Percentiles rank a stretch among this genome's conserved stretches.
These are phyloP conservation scores for Nothophaeocryptopus gaeumannii DNA, from an alignment of 2,329 filamentous ascomycete species.

Conservation along the genomic window DNA sequence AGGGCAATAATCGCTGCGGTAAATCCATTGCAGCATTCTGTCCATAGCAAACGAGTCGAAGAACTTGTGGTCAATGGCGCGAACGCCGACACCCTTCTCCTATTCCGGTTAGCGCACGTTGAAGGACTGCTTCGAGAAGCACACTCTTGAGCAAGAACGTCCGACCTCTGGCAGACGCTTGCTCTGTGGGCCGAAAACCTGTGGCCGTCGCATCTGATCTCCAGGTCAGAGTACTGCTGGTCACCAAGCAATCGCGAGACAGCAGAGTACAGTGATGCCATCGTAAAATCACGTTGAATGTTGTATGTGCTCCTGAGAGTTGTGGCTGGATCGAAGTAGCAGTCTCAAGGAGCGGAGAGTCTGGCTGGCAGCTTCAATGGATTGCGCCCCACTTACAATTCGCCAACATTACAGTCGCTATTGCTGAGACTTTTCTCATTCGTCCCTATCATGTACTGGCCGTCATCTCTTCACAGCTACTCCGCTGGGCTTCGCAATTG, in stretches of 20 bases:
- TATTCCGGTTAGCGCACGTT: too few species aligned
- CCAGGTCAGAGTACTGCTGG: constrained; percentile 18
- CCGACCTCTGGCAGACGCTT: constrained; percentile 17
- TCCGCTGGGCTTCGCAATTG: neutral
- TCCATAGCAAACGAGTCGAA: constrained; percentile 16
- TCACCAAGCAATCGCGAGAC: too few species aligned
- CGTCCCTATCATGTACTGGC: neutral
- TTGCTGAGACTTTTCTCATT: neutral
- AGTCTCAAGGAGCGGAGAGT: too few species aligned
- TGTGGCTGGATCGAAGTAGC: too few species aligned
- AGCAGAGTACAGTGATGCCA: too few species aligned
- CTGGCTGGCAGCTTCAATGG: too few species aligned
- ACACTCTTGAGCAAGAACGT: constrained; percentile 10
- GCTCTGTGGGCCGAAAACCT: constrained; percentile 14
- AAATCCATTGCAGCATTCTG: constrained; percentile 20
- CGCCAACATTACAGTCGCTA: too few species aligned
- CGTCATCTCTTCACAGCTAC: neutral
- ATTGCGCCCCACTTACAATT: too few species aligned
- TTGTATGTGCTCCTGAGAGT: too few species aligned
- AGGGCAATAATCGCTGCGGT: constrained; percentile 13
- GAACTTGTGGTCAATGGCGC: constrained; percentile 9
- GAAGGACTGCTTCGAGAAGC: neutral
- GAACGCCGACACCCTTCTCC: neutral
- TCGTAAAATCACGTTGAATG: too few species aligned
- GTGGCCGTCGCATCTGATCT: constrained; percentile 14